A percentile compares a stretch with the other conserved stretches of the same genome.
Conservation (phyloP, 257 asterid species). For the Solanum sejunctum region DNA sequence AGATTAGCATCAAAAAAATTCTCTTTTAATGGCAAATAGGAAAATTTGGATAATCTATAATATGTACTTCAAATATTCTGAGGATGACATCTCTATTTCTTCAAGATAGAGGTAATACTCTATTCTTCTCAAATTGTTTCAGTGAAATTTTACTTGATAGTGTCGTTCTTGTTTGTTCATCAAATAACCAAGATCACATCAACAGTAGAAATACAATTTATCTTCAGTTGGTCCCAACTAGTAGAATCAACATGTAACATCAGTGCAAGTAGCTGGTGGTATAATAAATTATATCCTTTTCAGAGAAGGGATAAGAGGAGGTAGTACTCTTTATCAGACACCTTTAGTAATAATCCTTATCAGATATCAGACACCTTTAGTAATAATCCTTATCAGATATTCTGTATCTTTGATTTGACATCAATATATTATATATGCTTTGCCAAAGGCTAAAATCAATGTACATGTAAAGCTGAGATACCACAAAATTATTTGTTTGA, state of each 20-base stretch:
- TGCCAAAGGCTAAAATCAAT: neutral
- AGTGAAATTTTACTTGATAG: too few relatives aligned
- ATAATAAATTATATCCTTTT: neutral
- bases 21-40: neutral
- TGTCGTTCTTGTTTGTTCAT: neutral
- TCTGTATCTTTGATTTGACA: constrained; percentile 2
- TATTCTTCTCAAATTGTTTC: too few relatives aligned
- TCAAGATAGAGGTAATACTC: too few relatives aligned
- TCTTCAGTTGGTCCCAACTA: neutral
- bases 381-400: neutral
- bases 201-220: neutral
- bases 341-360: neutral
- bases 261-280: neutral
- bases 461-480: neutral
- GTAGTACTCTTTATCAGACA: neutral
- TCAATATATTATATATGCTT: neutral
- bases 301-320: neutral
- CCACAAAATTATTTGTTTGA: neutral
- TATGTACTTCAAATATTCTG: too few relatives aligned
- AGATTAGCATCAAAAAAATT: neutral
- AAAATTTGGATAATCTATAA: too few relatives aligned
- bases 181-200: neutral
- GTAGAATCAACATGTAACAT: neutral
- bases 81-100: too few relatives aligned
- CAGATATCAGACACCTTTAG: too few relatives aligned